Base-by-base conservation (phyloP, 495 filamentous ascomycete genomes). In the Tetracladium setigerum region DNA sequence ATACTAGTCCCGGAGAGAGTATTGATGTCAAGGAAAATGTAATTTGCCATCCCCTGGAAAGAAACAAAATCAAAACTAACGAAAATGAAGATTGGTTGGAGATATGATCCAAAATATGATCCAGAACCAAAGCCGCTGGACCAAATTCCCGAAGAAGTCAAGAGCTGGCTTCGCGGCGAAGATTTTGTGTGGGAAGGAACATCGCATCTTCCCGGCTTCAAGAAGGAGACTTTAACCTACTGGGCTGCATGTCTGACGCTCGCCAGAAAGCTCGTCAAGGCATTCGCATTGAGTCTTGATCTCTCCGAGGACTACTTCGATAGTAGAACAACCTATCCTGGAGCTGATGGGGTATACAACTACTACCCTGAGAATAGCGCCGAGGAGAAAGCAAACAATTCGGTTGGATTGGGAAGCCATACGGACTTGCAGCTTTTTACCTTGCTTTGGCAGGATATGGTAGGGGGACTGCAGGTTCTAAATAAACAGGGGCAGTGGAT, bases 371-470 rank as follows among this genome's bases (percentile, higher is more conserved):
- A 61, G 2, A 64, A 63, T 4, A 67, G 67, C 1, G 41, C 40
- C 15, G 61, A 67, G 38, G 67, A 68, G 34, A 47, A 47, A 9
- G 51, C 53, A 0, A 41, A 46, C 2, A 44, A 56, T 36, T 41
- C 45, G 12, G 73, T 74, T 8, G 69, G 75, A 1, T 67, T 79
- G 15, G 76, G 76, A 40, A 74, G 69, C 4, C 77, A 81, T 36
- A 79, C 77, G 1, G 77, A 82, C 51, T 62, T 81, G 9, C 74
- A 78, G 30, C 70, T 75, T 17, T 69, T 81, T 38, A 83, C 79
- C 0, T 61, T 82, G 0, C 57, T 81, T 0, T 78, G 70, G 57
- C 78, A 82, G 49, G 72, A 79, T 51, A 62, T 61, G 31, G 61
- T 55, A 11, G 76, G 73, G 0, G 77, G 77, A 0, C 49, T 83